Evolutionary conservation across 768 basidiomycete genomes (phyloP).

Genomic region (Pleurotus djamor): DNA sequence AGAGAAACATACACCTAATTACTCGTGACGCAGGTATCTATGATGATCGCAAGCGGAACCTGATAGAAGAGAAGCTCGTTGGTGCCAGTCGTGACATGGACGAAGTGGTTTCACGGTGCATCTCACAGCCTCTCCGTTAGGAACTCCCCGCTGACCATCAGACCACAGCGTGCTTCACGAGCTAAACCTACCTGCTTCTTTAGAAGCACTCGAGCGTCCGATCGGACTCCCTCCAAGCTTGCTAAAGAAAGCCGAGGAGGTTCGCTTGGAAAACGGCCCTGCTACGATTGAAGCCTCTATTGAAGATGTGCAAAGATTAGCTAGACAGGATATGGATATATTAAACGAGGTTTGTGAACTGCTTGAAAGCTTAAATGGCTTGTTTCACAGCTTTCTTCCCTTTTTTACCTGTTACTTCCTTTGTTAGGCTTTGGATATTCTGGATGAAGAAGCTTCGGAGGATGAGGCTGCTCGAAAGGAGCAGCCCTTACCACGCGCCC

Average conservation of each 20-base stretch:
- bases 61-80: constrained; percentile 66
- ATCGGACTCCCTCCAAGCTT: constrained; percentile 88
- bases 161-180: constrained; percentile 39
- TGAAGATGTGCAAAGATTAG: constrained; percentile 68
- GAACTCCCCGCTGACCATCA: not conserved
- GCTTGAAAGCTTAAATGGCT: not conserved
- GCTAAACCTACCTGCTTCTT: constrained; percentile 78
- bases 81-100: constrained; percentile 63
- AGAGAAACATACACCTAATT: not conserved
- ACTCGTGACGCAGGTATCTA: constrained; percentile 65
- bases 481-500: constrained; percentile 43
- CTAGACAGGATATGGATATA: constrained; percentile 54
- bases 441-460: constrained; percentile 89
- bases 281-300: constrained; percentile 68
- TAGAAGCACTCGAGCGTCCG: constrained; percentile 86
- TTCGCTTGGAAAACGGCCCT: constrained; percentile 76
- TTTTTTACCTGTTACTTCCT: not conserved
- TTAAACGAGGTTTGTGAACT: constrained; percentile 66
- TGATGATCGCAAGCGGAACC: constrained; percentile 71
- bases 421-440: constrained; percentile 78
- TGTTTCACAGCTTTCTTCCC: not conserved
- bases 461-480: constrained; percentile 69
- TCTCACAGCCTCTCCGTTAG: constrained; percentile 9
- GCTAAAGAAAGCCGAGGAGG: constrained; percentile 81
- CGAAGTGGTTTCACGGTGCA: constrained; percentile 58